Evolutionary conservation across 306 rosid genomes (phyloP), one percentile per base, ranked within the genome.

Genomic region (Dryas octopetala): DNA sequence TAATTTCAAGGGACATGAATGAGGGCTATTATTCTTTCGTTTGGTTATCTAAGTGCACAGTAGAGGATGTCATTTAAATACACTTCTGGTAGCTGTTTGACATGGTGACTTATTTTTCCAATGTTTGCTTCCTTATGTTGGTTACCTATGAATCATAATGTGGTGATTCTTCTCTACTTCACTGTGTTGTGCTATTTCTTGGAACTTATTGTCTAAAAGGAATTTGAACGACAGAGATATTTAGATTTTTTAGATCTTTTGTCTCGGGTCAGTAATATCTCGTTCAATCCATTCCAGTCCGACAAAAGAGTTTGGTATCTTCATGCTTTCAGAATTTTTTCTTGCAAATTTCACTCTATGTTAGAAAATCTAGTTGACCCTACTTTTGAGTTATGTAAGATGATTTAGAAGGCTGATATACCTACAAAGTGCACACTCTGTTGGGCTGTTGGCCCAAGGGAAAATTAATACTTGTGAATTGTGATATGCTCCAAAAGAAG

Each of bases 381-480:
- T 59, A 23, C 41, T 62, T 40, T 52, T 40, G 9, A 62, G 19
- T 9, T 46, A 23, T 66, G 10, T 4, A 17, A 19, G 46, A 48
- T 49, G 11, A 67, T 67, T 23, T 68, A 13, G 14, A 26, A 68
- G 55, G 71, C 14, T 66, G 55, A 62, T 66, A 17, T 19, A 47
- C 71, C 54, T 17, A 4, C 40, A 65, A 46, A 41, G 9, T 4
- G 53, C 52, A 53, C 15, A 3, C 58, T 53, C 17, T 53, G 14
- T 59, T 26, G 5, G 43, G 41, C 9, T 32, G 45, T 14, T 61
- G 16, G 0, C 44, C 17, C 16, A 38, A 38, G 7, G 66, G 7
- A 62, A 62, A 62, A 12, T 61, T 32, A 38, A 61, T 61, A 7
- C 14, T 15, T 5, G 38, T 32, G 38, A 32, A 32, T 53, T 53